These are phyloP conservation scores for Mycena rebaudengoi DNA, from an alignment of 768 basidiomycete species.

Conservation along the genomic window DNA sequence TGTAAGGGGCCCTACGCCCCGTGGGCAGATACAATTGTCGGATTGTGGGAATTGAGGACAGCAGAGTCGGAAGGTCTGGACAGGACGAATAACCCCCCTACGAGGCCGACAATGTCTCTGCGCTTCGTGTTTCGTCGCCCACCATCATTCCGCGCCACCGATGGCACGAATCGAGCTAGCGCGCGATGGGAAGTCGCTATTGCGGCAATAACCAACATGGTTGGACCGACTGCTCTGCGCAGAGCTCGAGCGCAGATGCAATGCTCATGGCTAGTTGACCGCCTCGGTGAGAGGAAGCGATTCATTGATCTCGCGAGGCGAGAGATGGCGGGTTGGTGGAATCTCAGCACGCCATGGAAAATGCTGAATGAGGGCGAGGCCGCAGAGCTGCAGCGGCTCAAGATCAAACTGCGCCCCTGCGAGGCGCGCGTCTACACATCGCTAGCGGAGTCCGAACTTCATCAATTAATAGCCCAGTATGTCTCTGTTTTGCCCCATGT, in stretches of 20 bases:
- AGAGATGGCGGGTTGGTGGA: background rate
- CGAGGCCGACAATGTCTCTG: no score
- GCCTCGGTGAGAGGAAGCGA: constrained; percentile 13
- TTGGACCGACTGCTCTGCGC: no score
- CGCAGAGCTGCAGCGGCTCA: constrained; percentile 1
- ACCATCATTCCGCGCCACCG: constrained; percentile 13
- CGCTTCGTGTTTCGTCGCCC: constrained; percentile 17
- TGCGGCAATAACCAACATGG: constrained; percentile 7
- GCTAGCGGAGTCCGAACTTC: constrained; percentile 4
- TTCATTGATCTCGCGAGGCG: constrained; percentile 7
- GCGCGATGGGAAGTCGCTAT: constrained; percentile 24
- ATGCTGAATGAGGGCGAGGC: constrained; percentile 1
- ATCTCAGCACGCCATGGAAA: constrained; percentile 10
- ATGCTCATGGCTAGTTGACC: constrained; percentile 16
- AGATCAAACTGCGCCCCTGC: background rate
- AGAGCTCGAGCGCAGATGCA: background rate
- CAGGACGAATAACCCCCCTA: background rate
- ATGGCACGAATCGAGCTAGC: constrained; percentile 6
- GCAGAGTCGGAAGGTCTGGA: no score
- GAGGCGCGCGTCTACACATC: constrained; percentile 17
- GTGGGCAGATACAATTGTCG: constrained; percentile 6
- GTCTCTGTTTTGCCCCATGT: background rate
- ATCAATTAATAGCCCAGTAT: constrained; percentile 4
- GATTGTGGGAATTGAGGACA: background rate
- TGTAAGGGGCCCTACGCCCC: constrained; percentile 20